phyloP scores from a whole-genome alignment of 768 basidiomycete genomes.

The Tricholoma flavovirens region DNA sequence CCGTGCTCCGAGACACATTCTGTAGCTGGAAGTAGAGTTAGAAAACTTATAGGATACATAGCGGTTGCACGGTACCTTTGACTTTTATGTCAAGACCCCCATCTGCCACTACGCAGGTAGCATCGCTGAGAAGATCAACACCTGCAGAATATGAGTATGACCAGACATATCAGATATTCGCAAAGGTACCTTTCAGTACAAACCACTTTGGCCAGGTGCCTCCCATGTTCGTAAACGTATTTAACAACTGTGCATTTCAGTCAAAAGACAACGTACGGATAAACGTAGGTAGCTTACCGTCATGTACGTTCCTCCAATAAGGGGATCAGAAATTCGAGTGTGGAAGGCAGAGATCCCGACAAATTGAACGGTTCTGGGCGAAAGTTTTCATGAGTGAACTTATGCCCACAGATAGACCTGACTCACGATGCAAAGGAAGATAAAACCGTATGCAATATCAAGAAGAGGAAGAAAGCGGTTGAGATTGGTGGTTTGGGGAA shows the following conservation, averaged over 20 bases:
- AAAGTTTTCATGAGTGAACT: background rate
- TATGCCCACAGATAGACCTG: background rate
- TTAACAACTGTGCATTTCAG: constrained; percentile 58
- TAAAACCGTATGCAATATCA: constrained; percentile 77
- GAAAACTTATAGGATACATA: background rate
- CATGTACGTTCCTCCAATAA: constrained; percentile 99
- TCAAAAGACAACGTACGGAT: background rate
- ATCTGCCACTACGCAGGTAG: constrained; percentile 72
- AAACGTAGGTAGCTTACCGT: constrained; percentile 56
- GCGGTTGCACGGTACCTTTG: constrained; percentile 38
- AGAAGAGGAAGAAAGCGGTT: constrained; percentile 69
- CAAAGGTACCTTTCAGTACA: constrained; percentile 70
- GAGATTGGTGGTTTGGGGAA: constrained; percentile 79
- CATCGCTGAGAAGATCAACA: constrained; percentile 83
- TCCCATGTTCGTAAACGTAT: constrained; percentile 94
- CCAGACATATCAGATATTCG: background rate
- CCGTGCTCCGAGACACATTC: constrained; percentile 95
- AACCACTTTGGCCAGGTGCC: constrained; percentile 99
- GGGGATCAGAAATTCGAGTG: constrained; percentile 89
- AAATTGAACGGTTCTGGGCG: constrained; percentile 88
- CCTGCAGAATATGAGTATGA: constrained; percentile 35
- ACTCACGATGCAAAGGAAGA: constrained; percentile 82
- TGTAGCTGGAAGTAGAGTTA: constrained; percentile 39
- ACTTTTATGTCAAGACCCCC: constrained; percentile 45
- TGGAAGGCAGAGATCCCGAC: constrained; percentile 99